These are phyloP conservation scores for Intubia oerlemansii DNA, from an alignment of 2,329 filamentous ascomycete genomes.

Conservation along the genomic window DNA sequence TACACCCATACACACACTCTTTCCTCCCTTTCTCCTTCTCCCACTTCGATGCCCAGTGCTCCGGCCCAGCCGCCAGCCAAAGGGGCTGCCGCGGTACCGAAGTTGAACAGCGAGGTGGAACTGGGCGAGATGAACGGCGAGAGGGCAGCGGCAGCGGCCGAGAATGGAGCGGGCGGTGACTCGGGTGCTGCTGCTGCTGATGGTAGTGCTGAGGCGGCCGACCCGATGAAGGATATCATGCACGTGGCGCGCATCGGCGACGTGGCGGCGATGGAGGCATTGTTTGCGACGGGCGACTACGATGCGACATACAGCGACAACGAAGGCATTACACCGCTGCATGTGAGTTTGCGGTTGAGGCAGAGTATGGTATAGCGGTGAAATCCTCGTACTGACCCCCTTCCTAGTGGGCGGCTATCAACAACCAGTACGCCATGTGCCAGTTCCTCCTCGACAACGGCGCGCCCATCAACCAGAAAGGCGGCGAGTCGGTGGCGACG, in stretches of 20 bases:
- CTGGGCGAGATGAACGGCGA: constrained; percentile 23
- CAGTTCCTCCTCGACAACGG: constrained; percentile 73
- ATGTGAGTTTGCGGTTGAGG: constrained; percentile 42
- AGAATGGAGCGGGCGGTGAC: constrained; percentile 4
- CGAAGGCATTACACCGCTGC: constrained; percentile 86
- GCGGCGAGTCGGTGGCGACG: constrained; percentile 85
- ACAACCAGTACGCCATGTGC: constrained; percentile 95
- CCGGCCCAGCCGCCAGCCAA: constrained; percentile 35
- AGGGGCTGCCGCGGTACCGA: constrained; percentile 27
- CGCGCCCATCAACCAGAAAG: constrained; percentile 84
- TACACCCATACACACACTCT: no score
- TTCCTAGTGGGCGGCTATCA: constrained; percentile 97
- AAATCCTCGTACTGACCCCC: no score
- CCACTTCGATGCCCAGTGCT: no score
- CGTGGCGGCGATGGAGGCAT: constrained; percentile 63
- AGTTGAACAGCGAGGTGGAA: constrained; percentile 34
- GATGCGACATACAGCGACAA: constrained; percentile 71
- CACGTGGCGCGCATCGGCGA: constrained; percentile 81
- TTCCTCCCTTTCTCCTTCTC: no score
- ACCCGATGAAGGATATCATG: constrained; percentile 62
- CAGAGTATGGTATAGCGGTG: no score
- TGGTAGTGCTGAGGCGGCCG: not conserved
- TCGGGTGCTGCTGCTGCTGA: not conserved
- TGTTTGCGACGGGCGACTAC: constrained; percentile 66
- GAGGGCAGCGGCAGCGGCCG: not conserved